These are phyloP conservation scores for Diaporthe batatas DNA, from an alignment of 2,329 filamentous ascomycete genomes.

Conservation along the genomic window DNA sequence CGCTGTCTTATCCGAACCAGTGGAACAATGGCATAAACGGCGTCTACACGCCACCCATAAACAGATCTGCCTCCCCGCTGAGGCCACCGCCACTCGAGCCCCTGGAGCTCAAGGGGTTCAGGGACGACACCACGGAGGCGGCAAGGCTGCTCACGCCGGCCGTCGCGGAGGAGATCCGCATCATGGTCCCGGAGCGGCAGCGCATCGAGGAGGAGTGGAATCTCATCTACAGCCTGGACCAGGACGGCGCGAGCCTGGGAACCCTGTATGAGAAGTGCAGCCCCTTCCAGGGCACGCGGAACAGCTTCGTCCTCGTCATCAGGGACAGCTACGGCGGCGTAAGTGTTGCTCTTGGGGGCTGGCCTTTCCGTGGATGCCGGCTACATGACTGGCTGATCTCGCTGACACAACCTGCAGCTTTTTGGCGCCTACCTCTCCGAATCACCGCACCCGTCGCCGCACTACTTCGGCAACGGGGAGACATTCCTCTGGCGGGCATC, in stretches of 20 bases:
- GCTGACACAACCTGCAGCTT: conserved; percentile 59
- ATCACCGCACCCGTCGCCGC: conserved; percentile 80
- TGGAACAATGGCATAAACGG: conserved; percentile 64
- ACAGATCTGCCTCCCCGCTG: conserved; percentile 80
- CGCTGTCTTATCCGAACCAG: conserved; percentile 44
- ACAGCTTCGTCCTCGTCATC: conserved; percentile 91
- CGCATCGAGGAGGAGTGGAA: conserved; percentile 91
- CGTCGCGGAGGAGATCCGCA: conserved; percentile 91
- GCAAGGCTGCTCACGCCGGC: conserved; percentile 77
- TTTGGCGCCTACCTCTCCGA: conserved; percentile 98
- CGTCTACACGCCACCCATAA: conserved; percentile 69
- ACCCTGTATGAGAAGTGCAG: conserved; percentile 88
- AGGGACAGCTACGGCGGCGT: conserved; percentile 81
- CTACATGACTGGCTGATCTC: neutral
- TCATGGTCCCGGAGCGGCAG: conserved; percentile 87
- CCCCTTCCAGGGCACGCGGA: conserved; percentile 74
- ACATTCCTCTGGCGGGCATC: conserved; percentile 92
- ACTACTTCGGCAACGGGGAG: conserved; percentile 96
- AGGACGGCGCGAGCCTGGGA: conserved; percentile 87
- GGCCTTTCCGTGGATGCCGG: neutral
- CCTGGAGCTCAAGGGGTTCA: conserved; percentile 77
- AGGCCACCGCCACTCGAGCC: conserved; percentile 91
- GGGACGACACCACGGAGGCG: conserved; percentile 67
- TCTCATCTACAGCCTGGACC: conserved; percentile 89
- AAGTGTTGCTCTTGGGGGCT: conserved; percentile 54